These are phyloP conservation scores for Cryptosporidium xiaoi DNA, from an alignment of 169 alveolate genomes.

Conservation along the genomic window DNA sequence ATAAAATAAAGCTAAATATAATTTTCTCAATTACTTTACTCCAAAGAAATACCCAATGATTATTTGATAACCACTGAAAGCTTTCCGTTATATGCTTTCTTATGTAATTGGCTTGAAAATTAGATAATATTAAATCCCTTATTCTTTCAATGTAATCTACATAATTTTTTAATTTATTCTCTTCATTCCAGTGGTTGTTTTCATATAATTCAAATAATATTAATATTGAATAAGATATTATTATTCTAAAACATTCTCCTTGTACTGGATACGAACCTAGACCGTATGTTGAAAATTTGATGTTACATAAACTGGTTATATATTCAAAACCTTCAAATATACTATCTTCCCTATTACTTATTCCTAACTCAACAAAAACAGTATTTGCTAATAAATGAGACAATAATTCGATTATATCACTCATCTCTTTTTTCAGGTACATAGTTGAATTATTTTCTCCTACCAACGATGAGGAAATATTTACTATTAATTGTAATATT, in stretches of 20 bases:
- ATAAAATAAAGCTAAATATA: background rate
- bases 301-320: slow-evolving; percentile 12
- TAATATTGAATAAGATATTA: slow-evolving; percentile 18
- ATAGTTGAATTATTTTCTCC: background rate
- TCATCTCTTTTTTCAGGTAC: background rate
- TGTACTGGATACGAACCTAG: slow-evolving; percentile 41
- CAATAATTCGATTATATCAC: slow-evolving; percentile 24
- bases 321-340: slow-evolving; percentile 6
- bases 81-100: slow-evolving; percentile 51
- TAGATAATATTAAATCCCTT: slow-evolving; percentile 9
- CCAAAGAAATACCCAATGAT: slow-evolving; percentile 68
- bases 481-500: slow-evolving; percentile 29
- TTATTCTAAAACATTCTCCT: slow-evolving; percentile 60
- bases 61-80: slow-evolving; percentile 51
- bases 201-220: background rate
- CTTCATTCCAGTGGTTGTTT: too few species aligned
- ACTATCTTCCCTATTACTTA: background rate
- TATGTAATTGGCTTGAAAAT: slow-evolving; percentile 35
- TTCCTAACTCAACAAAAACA: background rate
- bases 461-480: slow-evolving; percentile 11
- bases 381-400: slow-evolving; percentile 13
- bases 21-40: slow-evolving; percentile 24
- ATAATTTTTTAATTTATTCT: background rate
- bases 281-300: slow-evolving; percentile 35
- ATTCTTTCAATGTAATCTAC: background rate